Evolutionary conservation across 176 grass and related monocot genomes (phyloP).

Genomic region (Poa pratensis): DNA sequence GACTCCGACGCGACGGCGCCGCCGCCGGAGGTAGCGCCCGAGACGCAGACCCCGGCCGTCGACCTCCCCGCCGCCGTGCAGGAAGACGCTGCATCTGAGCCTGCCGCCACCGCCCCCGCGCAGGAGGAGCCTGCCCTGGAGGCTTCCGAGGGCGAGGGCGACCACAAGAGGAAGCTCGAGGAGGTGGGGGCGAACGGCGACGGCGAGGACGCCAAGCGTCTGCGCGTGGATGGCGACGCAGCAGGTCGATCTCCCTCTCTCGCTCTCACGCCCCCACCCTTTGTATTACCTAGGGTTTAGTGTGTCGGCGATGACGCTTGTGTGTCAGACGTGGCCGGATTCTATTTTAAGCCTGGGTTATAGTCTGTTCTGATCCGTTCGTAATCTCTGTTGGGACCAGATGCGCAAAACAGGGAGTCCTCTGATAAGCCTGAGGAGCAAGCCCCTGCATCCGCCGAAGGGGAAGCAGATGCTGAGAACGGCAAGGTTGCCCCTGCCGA

Average conservation of each 20-base stretch:
- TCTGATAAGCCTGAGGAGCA: conserved; percentile 25
- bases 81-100: conserved; percentile 17
- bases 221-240: conserved; percentile 49
- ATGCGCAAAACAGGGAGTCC: conserved; percentile 14
- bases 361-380: not conserved
- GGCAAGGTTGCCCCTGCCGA: conserved; percentile 25
- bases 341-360: not conserved
- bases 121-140: not conserved
- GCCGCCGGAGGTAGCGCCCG: conserved; percentile 35
- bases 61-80: not conserved
- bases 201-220: conserved; percentile 52
- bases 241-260: conserved; percentile 43
- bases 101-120: not conserved
- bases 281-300: conserved; percentile 9
- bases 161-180: conserved; percentile 63
- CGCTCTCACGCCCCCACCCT: not conserved
- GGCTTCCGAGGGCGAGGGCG: conserved; percentile 38
- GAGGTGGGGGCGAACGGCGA: conserved; percentile 43
- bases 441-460: not conserved
- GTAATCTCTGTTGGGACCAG: conserved; percentile 26
- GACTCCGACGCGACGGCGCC: conserved; percentile 53
- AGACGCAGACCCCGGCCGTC: not conserved
- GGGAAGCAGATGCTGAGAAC: conserved; percentile 29
- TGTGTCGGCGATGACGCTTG: not conserved
- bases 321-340: not conserved